phyloP scores from a whole-genome alignment of 2,329 filamentous ascomycete species.

The Apiospora sp. region DNA sequence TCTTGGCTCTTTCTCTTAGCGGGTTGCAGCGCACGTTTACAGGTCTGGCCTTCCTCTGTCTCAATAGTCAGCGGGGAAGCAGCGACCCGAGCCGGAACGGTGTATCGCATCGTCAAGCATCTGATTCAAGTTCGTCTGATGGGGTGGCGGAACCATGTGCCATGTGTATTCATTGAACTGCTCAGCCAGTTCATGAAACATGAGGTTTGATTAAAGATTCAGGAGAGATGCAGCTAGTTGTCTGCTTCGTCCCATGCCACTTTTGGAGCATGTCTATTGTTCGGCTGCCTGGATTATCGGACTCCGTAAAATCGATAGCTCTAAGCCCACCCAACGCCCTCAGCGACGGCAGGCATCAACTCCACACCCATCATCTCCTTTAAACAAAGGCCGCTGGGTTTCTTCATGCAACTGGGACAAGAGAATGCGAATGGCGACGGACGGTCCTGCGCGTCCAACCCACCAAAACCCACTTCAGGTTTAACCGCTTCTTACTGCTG shows the following conservation, averaged over 20 bases:
- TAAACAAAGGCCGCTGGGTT: conserved; percentile 3
- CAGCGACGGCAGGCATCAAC: conserved; percentile 11
- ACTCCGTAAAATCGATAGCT: conserved; percentile 19
- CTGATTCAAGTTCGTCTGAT: conserved; percentile 19
- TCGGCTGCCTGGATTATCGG: conserved; percentile 2
- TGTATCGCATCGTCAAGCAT: conserved; percentile 10
- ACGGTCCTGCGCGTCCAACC: neutral
- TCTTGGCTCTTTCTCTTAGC: neutral
- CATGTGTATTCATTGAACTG: neutral
- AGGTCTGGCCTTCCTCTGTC: neutral
- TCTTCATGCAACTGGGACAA: conserved; percentile 13
- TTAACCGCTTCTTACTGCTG: neutral
- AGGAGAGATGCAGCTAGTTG: neutral
- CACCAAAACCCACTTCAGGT: neutral
- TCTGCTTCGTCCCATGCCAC: neutral
- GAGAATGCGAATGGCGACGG: neutral
- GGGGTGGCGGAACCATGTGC: neutral
- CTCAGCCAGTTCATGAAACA: conserved; percentile 9
- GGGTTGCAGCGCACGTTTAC: conserved; percentile 2
- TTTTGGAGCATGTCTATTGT: neutral
- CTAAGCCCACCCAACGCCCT: conserved; percentile 6
- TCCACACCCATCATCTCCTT: conserved; percentile 19
- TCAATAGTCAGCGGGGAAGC: neutral
- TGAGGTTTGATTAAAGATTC: neutral
- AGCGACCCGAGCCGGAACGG: conserved; percentile 6